Percentiles rank a stretch among this genome's conserved stretches.
phyloP scores from a whole-genome alignment of 192 early-diverging fungal genomes.

The Chytriomyces hyalinus region DNA sequence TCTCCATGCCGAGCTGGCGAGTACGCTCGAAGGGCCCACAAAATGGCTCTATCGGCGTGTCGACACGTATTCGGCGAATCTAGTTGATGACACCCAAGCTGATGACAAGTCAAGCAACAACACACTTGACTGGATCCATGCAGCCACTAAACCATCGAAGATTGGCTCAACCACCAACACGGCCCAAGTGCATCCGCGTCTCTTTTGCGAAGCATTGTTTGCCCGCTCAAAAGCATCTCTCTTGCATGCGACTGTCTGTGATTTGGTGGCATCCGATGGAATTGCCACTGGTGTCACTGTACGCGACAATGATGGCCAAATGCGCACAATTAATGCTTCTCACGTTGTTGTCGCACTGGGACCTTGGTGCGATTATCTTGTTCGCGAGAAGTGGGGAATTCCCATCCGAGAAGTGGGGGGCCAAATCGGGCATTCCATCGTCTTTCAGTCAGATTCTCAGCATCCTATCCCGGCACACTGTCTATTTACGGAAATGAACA shows the following conservation, averaged over 20 bases:
- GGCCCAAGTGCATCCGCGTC: conserved; percentile 25
- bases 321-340: background rate
- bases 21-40: background rate
- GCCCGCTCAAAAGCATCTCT: conserved; percentile 1
- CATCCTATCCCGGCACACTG: conserved; percentile 7
- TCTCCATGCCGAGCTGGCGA: conserved; percentile 25
- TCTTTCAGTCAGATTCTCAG: background rate
- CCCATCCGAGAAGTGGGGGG: conserved; percentile 9
- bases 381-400: conserved; percentile 10
- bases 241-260: conserved; percentile 15
- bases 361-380: conserved; percentile 17
- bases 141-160: background rate
- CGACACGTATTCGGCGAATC: background rate
- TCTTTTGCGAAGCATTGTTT: conserved; percentile 27
- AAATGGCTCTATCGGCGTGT: conserved; percentile 25
- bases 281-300: conserved; percentile 1
- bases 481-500: conserved; percentile 30
- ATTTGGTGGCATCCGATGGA: background rate
- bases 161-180: conserved; percentile 16
- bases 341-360: conserved; percentile 17
- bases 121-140: background rate
- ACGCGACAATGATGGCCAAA: background rate
- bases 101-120: background rate
- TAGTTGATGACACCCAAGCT: background rate
- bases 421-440: conserved; percentile 10